Evolutionary conservation across 2,329 filamentous ascomycete genomes (phyloP), one percentile per base, ranked within the genome.

Genomic region (Lojkania enalia): DNA sequence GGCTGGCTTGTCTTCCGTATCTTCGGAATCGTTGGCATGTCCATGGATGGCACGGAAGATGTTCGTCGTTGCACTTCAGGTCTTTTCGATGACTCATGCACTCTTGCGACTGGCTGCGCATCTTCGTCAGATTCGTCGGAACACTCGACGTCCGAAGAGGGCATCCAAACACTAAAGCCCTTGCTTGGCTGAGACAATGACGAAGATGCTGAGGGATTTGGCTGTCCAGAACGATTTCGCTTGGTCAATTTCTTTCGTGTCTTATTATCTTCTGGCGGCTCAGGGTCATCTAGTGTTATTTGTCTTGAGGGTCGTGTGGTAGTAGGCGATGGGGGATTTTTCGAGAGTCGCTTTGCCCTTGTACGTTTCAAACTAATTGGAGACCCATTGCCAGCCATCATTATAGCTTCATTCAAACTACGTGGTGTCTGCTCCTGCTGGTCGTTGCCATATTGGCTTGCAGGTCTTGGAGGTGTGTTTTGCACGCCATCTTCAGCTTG

Each of bases 121-220:
- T 66, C 66, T 18, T 65, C 60, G 16, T 66, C 63, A 30, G 62
- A 55, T 46, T 69, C 61, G 36, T 68, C 65, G 4, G 62, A 67
- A 37, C 60, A 46, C 5, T 69, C 58, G 7, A 60, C 50, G 30
- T 72, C 69, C 3, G 71, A 72, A 2, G 47, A 52, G 19, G 75
- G 75, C 58, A 77, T 66, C 75, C 75, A 78, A 11, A 78, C 75
- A 39, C 70, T 75, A 57, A 74, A 77, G 35, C 70, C 70, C 51
- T 71, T 72, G 43, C 64, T 64, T 49, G 57, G 55, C 20, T 56
- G 49, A 39, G 62, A 60, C 36, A 63, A 49, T 21, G 55, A 46
- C 3, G 55, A 59, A 21, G 58, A 37, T 19, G 59, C 53, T 11
- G 61, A 48, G 3, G 59, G 57, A 23, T 58, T 51, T 37, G 60